Evolutionary conservation across 176 grass and related monocot species (phyloP).

Genomic region (Aegilops speltoides): DNA sequence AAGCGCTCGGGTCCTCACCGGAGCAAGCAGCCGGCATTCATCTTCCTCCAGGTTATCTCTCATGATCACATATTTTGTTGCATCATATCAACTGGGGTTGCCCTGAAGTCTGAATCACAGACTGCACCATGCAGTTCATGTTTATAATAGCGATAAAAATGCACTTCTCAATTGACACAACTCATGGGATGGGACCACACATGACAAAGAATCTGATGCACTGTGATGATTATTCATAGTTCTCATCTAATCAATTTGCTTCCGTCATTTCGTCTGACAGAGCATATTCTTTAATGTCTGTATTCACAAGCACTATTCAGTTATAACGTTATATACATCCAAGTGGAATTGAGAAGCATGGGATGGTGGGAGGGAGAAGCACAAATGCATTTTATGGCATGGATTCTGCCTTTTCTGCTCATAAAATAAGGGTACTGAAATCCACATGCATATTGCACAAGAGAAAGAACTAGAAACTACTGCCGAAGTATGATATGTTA

Average conservation of each 20-base stretch:
- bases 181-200: neutral
- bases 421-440: neutral
- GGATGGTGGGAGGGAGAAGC: neutral
- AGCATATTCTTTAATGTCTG: neutral
- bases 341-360: neutral
- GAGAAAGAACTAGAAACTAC: neutral
- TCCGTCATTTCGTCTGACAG: neutral
- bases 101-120: neutral
- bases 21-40: neutral
- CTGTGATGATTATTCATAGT: conserved; percentile 16
- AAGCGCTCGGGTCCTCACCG: neutral
- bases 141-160: neutral
- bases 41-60: conserved; percentile 32
- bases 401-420: neutral
- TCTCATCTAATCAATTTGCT: neutral
- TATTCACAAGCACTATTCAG: neutral
- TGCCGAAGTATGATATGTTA: neutral
- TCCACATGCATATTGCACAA: neutral
- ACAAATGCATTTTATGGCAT: neutral
- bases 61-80: conserved; percentile 2
- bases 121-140: neutral
- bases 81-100: neutral
- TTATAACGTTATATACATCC: neutral
- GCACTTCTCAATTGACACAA: neutral
- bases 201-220: conserved; percentile 3